Evolutionary conservation across 169 alveolate genomes (phyloP), one percentile per base, ranked within the genome.

Genomic region (Toxoplasma gondii): DNA sequence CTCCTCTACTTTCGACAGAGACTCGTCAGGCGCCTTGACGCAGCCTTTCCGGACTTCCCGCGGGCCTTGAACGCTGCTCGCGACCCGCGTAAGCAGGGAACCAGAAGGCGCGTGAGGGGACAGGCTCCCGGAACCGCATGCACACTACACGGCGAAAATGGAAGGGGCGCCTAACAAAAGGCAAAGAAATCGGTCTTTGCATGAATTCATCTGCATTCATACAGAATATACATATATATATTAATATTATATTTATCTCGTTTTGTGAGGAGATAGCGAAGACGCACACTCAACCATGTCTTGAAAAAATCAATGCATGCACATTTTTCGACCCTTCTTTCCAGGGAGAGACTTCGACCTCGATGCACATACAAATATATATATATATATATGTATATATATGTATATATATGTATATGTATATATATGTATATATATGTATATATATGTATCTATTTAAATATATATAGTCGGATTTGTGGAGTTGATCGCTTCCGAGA

Each of bases 1-100:
- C 94, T 97, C 94, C 96, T 98, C 38, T 98, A 98, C 95, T 97
- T 96, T 93, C 97, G 96, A 91, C 98, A 97, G 38, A 92, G 99
- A 54, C 96, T 98, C 69, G 97, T 98, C 7, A 95, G 97, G 34
- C 93, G 98, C 92, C 94, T 97, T 70, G 99, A 98, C 93, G 97
- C 98, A n/a, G 96, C 95, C 78, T 98, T 98, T 94, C 98, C 98
- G 17, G 98, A 97, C 64, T 92, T 97, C 16, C 96, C 97, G 34
- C 91, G 93, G 80, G 97, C 96, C 74, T 78, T 97, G 38, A 97
- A 96, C 38, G 94, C 97, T 67, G 95, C 98, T 0, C 70, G 82
- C 31, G 93, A 92, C 67, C 97, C 97, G 24, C 43, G 84, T 4
- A n/a, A 24, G 17, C 19, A 19, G 45, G 24, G n/a, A 64, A 64